Percentiles rank a stretch among this genome's conserved stretches.
phyloP scores from a whole-genome alignment of 306 rosid species.

The Ormosia emarginata region DNA sequence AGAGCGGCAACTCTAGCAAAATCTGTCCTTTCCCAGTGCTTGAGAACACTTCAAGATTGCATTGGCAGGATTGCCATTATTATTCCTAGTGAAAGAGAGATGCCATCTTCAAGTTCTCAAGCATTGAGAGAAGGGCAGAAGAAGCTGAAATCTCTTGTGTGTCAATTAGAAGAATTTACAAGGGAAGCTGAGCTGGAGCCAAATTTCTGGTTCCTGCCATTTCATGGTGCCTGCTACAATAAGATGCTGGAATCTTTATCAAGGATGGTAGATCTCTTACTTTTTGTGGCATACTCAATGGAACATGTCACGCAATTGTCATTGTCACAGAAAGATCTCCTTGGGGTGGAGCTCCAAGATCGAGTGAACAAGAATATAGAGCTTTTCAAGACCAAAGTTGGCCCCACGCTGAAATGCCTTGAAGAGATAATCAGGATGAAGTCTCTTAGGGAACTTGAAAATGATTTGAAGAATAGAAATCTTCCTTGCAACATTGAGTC shows the following conservation, averaged over 20 bases:
- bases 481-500: conserved; percentile 35
- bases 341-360: conserved; percentile 16
- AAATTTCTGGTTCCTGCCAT: conserved; percentile 75
- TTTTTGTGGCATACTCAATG: conserved; percentile 37
- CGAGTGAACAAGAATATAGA: conserved; percentile 37
- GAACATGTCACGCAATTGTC: conserved; percentile 39
- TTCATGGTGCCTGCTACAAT: conserved; percentile 43
- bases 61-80: conserved; percentile 29
- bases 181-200: conserved; percentile 72
- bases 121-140: conserved; percentile 36
- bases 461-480: conserved; percentile 26
- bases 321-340: conserved; percentile 18
- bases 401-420: conserved; percentile 34
- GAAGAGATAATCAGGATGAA: conserved; percentile 32
- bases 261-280: conserved; percentile 45
- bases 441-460: conserved; percentile 30
- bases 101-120: conserved; percentile 22
- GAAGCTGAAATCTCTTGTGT: conserved; percentile 41
- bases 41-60: conserved; percentile 47
- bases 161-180: conserved; percentile 40
- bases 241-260: conserved; percentile 52
- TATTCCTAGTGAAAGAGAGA: conserved; percentile 13
- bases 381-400: conserved; percentile 35
- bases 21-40: conserved; percentile 48
- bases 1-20: conserved; percentile 73